Evolutionary conservation across 768 basidiomycete genomes (phyloP), one percentile per base, ranked within the genome.

Genomic region (Lentinus brumalis): DNA sequence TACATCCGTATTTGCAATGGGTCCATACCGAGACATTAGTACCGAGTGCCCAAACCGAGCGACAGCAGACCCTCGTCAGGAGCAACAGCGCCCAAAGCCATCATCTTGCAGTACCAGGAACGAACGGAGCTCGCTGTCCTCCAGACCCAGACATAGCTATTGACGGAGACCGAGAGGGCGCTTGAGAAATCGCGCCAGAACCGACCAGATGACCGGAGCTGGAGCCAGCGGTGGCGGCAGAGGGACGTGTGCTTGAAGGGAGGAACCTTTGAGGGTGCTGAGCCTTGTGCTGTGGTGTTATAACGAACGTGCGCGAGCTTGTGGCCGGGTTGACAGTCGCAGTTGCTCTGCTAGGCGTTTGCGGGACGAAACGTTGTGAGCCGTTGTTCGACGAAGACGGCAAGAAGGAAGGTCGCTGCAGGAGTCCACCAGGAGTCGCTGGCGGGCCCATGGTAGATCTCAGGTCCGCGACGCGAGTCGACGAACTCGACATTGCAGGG

Each of bases 111-210:
- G 64, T 55, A 29, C 75, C 74, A 31, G 77, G 78, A 40, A 82
- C 68, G 69, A 88, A 88, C 44, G 85, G 83, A 61, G 77, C 75
- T 66, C 86, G 79, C 60, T 88, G 86, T 52, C 67, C 64, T 12
- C 59, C 75, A 44, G 74, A 70, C 21, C 74, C 71, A 38, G 70
- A 63, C 21, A 31, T 15, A n/a, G 59, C 46, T 11, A 65, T 35
- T 12, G 58, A 64, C 8, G 58, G 47, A 11, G 69, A 41, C 18
- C 70, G 66, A 50, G 69, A 65, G 15, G 57, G 57, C 12, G 49
- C 54, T 45, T 58, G 52, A 55, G 49, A 45, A 40, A 44, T n/a
- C 68, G 69, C 12, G 65, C 71, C 64, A 50, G 69, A 52, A 15
- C 65, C 39, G 51, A 57, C 38, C 26, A 50, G 29, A 45, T 54